Base-by-base conservation (phyloP, 805 yeast species). In the Kregervanrija delftensis region DNA sequence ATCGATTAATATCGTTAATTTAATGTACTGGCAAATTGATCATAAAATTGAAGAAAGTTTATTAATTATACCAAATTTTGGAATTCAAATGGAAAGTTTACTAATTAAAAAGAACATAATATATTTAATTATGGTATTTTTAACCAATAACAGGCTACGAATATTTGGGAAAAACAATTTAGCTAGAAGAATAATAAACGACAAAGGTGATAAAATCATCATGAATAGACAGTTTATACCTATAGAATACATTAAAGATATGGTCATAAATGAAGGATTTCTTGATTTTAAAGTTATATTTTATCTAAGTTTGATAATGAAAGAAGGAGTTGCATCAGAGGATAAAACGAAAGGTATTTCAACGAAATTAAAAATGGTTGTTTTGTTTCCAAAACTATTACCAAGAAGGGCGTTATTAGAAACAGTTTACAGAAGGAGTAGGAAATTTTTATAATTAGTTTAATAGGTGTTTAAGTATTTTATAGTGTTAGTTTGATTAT, bases 201-300 rank as follows among this genome's bases (percentile, higher is more conserved):
- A 12, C 13, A 35, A 39, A 28, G 34, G 37, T 36, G 30, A 43
- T 14, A 22, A 43, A 11, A 22, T 45, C 11, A 39, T 48, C 5
- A 17, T 52, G 10, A 48, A 49, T 39, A 53, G 52, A 42, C 55
- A 64, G 28, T 83, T 86, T 57, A 71, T 83, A 10, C 83, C 89
- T 0, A 62, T 70, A 34, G 74, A 72, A 39, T 67, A 68, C 38
- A 71, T 86, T 42, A 71, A 75, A 4, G 91, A 85, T 58, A 60
- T 86, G 10, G 75, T 83, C 0, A 79, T 86, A 22, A 84, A 84
- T 57, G 95, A 86, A 60, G 90, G 86, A 0, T 85, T 86, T 57
- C 70, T 70, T 44, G 83, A 83, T 5, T 74, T 79, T 49, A 81
- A 80, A 49, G 87, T 84, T 9, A 67, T 81, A 2, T 81, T 72